These are phyloP conservation scores for Dinochytrium kinnereticum DNA, from an alignment of 371 early-diverging fungal genomes.

Conservation along the genomic window DNA sequence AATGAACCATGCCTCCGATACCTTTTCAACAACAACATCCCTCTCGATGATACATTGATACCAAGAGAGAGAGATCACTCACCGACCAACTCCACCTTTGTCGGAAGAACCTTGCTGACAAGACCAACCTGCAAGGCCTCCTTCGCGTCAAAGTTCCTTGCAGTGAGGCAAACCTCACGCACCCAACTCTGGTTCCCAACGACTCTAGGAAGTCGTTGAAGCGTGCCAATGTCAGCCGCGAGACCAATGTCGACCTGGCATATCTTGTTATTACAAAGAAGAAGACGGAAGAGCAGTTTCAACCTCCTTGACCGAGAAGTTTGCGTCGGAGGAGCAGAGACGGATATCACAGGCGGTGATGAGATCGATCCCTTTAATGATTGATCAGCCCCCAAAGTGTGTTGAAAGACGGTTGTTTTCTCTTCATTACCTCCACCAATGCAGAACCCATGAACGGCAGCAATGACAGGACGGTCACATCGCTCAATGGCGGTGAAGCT, in stretches of 20 bases:
- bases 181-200: slow-evolving; percentile 91
- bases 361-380: slow-evolving; percentile 68
- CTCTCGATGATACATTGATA: slow-evolving; percentile 24
- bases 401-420: background rate
- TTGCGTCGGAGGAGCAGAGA: slow-evolving; percentile 76
- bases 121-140: slow-evolving; percentile 86
- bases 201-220: slow-evolving; percentile 93
- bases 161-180: slow-evolving; percentile 88
- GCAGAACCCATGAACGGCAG: slow-evolving; percentile 85
- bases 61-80: background rate
- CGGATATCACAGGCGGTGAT: slow-evolving; percentile 93
- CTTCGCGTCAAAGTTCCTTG: slow-evolving; percentile 70
- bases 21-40: too few relatives aligned
- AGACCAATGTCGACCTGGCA: slow-evolving; percentile 84
- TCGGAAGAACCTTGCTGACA: slow-evolving; percentile 72
- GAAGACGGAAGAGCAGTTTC: slow-evolving; percentile 16
- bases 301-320: slow-evolving; percentile 78
- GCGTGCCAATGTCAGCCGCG: slow-evolving; percentile 82
- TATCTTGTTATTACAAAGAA: slow-evolving; percentile 44
- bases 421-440: slow-evolving; percentile 76
- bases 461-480: slow-evolving; percentile 89
- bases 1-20: too few relatives aligned
- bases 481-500: slow-evolving; percentile 72
- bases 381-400: background rate
- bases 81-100: slow-evolving; percentile 54